Base-by-base conservation (phyloP, 768 basidiomycete species). In the Phanerochaete carnosa region DNA sequence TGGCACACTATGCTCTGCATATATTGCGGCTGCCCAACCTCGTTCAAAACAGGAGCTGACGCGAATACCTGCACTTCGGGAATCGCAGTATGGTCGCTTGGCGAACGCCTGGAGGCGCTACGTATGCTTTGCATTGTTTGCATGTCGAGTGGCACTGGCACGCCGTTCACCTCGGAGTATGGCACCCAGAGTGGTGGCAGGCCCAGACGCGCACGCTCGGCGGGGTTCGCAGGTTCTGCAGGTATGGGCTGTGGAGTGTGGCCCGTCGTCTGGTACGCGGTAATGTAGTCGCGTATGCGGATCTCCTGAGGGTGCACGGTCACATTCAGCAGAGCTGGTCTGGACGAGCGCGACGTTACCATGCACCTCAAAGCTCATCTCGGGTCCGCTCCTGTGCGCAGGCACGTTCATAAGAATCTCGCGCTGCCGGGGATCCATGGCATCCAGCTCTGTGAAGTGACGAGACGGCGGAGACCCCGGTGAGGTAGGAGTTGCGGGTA, bases 161-260 rank as follows among this genome's bases (percentile, higher is more conserved):
- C 43, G 30, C 62, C 47, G 25, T 52, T 56, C 35, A 55, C 53
- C 29, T 64, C 67, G 45, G 63, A 23, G 53, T 66, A 65, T 26
- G 86, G 83, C 30, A 80, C 73, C 68, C 87, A 87, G 19, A 82
- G 71, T 0, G 80, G 80, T 0, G 82, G 78, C 0, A 87, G 75
- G 33, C 78, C 76, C 23, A 83, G 67, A 0, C 80, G 74, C 12
- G 70, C 62, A 9, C 86, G 80, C 37, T 76, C 75, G n/a, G 59
- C 65, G 1, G 77, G 73, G 22, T 75, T 76, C n/a, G 74, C 70
- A 0, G 86, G 86, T 2, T 75, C 69, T 55, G 73, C 75, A 0
- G 84, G 81, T 37, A 76, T 77, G 9, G 85, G 83, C 16, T 55
- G 65, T 3, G 86, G 86, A 4, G 81, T 76, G 43, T 72, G 66